Conservation (phyloP, 2,329 filamentous ascomycete species). For the Hirsutella thompsonii region DNA sequence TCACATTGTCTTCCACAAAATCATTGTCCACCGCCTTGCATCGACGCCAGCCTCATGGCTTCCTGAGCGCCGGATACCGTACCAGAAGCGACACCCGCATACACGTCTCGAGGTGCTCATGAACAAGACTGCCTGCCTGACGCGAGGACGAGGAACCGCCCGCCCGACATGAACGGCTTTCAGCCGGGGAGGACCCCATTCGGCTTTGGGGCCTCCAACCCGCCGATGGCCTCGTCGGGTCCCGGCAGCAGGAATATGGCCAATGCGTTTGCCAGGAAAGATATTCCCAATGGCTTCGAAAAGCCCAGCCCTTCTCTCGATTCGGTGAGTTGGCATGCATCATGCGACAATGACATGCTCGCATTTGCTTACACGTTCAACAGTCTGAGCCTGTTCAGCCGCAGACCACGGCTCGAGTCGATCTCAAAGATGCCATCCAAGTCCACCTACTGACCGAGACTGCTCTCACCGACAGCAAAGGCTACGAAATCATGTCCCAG, state of each 20-base stretch:
- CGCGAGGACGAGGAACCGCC: slow-evolving; percentile 1
- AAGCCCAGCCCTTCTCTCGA: slow-evolving; percentile 39
- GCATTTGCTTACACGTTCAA: not conserved
- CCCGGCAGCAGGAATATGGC: slow-evolving; percentile 37
- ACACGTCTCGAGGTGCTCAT: slow-evolving; percentile 10
- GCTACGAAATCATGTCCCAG: slow-evolving; percentile 75
- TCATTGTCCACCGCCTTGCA: no score
- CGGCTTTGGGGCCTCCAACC: slow-evolving; percentile 19
- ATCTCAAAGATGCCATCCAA: slow-evolving; percentile 61
- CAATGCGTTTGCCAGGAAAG: slow-evolving; percentile 42
- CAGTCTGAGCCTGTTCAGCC: slow-evolving; percentile 38
- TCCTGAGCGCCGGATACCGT: not conserved
- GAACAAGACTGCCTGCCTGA: slow-evolving; percentile 7
- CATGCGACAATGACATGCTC: not conserved
- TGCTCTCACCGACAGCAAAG: slow-evolving; percentile 75
- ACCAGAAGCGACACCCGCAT: not conserved
- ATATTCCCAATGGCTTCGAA: slow-evolving; percentile 15
- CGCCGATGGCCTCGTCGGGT: slow-evolving; percentile 19
- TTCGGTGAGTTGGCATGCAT: slow-evolving; percentile 32
- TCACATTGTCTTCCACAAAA: no score
- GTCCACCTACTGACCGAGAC: slow-evolving; percentile 91
- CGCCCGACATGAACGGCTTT: slow-evolving; percentile 26
- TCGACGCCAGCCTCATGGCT: slow-evolving; percentile 1
- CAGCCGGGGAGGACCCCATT: slow-evolving; percentile 19
- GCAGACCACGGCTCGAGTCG: slow-evolving; percentile 43